Conservation (phyloP, 1,139 yeast species). For the Hemisphaericaspora lyxosophila region DNA sequence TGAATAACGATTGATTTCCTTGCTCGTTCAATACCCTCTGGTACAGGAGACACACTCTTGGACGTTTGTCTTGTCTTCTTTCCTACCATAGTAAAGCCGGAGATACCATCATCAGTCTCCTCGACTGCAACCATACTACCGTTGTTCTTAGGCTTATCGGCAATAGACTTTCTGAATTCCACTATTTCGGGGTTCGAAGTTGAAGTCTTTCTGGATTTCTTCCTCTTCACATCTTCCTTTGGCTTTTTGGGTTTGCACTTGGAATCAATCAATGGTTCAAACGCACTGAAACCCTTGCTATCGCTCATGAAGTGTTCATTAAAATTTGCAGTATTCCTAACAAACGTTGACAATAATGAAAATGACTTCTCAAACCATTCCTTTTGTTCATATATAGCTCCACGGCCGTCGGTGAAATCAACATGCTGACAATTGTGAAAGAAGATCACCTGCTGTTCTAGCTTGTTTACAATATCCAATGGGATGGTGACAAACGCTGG, state of each 20-base stretch:
- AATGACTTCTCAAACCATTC: conserved; percentile 27
- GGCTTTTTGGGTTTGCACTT: conserved; percentile 21
- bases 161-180: conserved; percentile 21
- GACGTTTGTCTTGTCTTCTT: conserved; percentile 16
- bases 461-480: conserved; percentile 22
- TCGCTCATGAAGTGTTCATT: conserved; percentile 54
- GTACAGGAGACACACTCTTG: conserved; percentile 1
- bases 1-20: neutral
- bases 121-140: conserved; percentile 22
- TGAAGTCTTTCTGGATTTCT: conserved; percentile 32
- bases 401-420: conserved; percentile 21
- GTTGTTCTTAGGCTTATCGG: conserved; percentile 4
- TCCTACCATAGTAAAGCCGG: conserved; percentile 33
- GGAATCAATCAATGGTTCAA: conserved; percentile 52
- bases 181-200: conserved; percentile 20
- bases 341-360: conserved; percentile 27
- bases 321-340: conserved; percentile 34
- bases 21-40: neutral
- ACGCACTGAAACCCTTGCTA: conserved; percentile 35
- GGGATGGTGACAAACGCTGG: conserved; percentile 30
- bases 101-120: conserved; percentile 28
- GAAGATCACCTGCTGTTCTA: conserved; percentile 30
- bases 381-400: conserved; percentile 15
- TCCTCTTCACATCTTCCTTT: conserved; percentile 20
- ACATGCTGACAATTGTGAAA: conserved; percentile 29